Conservation (phyloP, 2,329 filamentous ascomycete genomes). For the Trichoderma breve region DNA sequence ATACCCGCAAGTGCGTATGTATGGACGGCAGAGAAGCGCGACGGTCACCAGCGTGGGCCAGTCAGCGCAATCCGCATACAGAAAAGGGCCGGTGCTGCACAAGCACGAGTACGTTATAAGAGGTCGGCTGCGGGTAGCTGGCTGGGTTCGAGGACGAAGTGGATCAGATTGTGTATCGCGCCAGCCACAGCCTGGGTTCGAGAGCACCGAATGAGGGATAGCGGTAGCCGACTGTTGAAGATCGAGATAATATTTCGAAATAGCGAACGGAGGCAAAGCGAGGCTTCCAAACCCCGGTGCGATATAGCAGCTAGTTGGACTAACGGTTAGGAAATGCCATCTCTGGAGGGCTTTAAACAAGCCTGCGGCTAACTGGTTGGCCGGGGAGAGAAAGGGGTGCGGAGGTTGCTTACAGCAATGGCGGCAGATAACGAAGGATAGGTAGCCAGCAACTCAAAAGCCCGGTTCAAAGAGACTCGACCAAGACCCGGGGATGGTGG, state of each 20-base stretch:
- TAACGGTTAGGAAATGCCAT: neutral
- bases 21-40: neutral
- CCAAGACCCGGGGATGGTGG: constrained; percentile 25
- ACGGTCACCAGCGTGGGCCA: constrained; percentile 18
- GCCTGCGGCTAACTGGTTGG: neutral
- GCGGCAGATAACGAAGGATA: constrained; percentile 25
- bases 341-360: neutral
- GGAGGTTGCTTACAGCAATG: constrained; percentile 14
- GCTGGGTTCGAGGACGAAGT: neutral
- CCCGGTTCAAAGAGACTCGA: constrained; percentile 19
- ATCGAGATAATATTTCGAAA: neutral
- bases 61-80: constrained; percentile 3
- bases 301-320: neutral
- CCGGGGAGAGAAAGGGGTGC: neutral
- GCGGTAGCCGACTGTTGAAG: neutral
- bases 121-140: neutral
- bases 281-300: neutral
- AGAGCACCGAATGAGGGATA: neutral
- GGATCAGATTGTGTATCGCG: neutral
- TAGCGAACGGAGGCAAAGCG: neutral
- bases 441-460: constrained; percentile 22
- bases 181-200: neutral
- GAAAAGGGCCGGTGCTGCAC: neutral
- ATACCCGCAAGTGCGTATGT: constrained; percentile 1
- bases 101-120: neutral